Base-by-base conservation (phyloP, 305 asterid genomes). In the Solanum hybrid region DNA sequence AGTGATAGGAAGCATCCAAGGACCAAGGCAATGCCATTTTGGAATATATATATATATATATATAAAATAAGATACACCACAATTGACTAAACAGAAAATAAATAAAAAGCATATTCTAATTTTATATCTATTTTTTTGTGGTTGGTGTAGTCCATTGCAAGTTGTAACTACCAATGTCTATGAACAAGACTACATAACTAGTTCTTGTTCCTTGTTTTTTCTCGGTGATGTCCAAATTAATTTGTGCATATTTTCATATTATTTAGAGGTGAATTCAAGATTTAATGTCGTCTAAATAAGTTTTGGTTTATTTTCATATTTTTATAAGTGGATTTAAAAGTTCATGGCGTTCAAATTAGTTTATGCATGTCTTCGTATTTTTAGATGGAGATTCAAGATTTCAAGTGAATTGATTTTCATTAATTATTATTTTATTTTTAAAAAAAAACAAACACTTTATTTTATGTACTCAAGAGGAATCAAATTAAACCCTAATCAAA, bases 1-100 rank as follows among this genome's bases (percentile, higher is more conserved):
- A 22, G 85, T 79, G 32, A 85, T 85, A 6, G 77, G 88, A 85
- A 57, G 88, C 45, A 85, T 85, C 77, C 32, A 85, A 84, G 31
- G 6, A 51, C 77, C 32, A 84, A 85, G 45, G 11, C 15, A 39
- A 85, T 57, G 76, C 31, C 88, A 17, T 85, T 57, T 57, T 84
- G 31, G 31, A 84, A 31, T 57, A 26, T 72, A 70, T 8, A 20
- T 61, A 17, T 4, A 45, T 29, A 29, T 29, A 29, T 27, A 70
- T 70, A 84, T 51, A 84, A 84, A 51, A 32, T 31, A 51, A 57
- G 76, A 84, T 32, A 51, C n/a, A 51, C 88, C 77, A 85, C 31
- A 17, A 85, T 85, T 85, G 77, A 85, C 76, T 85, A 26, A 85
- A 85, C 24, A 41, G 3, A 45, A 82, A 45, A 27, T 10, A 14